Base-by-base conservation (phyloP, 768 basidiomycete species). In the Lanmaoa pseudosensibilis region DNA sequence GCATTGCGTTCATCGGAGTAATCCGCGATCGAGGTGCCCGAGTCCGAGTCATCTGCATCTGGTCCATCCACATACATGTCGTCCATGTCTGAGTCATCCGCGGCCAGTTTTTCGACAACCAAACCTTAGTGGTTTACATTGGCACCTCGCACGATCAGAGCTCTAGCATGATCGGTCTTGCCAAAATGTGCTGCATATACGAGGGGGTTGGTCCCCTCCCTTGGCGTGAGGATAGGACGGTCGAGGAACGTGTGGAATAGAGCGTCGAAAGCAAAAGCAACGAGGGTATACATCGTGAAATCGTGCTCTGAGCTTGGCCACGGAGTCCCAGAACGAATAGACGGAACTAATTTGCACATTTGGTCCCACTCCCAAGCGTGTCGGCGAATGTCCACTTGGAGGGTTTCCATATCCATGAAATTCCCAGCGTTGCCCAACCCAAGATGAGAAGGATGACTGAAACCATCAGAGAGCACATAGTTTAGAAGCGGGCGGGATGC, bases 401-500 rank as follows among this genome's bases (percentile, higher is more conserved):
- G 39, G 1, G 10, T 34, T 16, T 39, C 4, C 5, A 64, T 48
- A 1, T 60, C 62, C 4, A 9, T 10, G 4, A 64, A 9, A 6
- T 64, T 48, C 2, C 21, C 10, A 3, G 9, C 15, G 0, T 45
- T 34, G 0, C 5, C 36, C 3, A 18, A 5, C 8, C 16, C 43
- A 1, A 61, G 49, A 32, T 49, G 21, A 11, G 43, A 12, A 6
- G 56, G 60, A 21, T 61, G 60, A n/a, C 5, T 40, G 6, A 61
- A 56, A 0, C 59, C 60, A 27, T 56, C 1, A 0, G 62, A 56
- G 11, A 64, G 52, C 3, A 64, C 54, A 13, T 64, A 64, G 25
- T 19, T 30, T 12, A 50, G 25, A 37, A 64, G 51, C 1, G 55
- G 62, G 0, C 34, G 54, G 18, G 45, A 45, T 5, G 4, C 0